phyloP scores from a whole-genome alignment of 2,329 filamentous ascomycete species.

The Dichotomopilus funicola region DNA sequence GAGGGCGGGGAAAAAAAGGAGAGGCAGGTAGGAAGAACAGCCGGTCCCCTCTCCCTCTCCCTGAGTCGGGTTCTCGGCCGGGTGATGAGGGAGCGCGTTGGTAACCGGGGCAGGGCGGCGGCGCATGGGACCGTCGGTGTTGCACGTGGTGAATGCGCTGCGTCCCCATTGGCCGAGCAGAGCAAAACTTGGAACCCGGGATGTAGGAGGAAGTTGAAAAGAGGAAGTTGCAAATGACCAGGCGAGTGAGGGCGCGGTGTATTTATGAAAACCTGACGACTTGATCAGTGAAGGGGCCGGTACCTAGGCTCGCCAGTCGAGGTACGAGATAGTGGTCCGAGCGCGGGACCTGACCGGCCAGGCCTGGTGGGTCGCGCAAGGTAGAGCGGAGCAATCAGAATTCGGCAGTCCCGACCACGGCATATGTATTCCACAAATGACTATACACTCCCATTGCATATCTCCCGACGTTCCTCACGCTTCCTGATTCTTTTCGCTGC shows the following conservation, averaged over 20 bases:
- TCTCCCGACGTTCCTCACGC: no score
- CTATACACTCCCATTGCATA: no score
- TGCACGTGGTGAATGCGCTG: not conserved
- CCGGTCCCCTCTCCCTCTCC: no score
- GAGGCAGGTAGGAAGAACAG: no score
- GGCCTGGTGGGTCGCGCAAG: not conserved
- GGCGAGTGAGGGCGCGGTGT: slow-evolving; percentile 1
- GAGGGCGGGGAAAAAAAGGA: no score
- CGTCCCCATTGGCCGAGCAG: not conserved
- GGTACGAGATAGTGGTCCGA: not conserved
- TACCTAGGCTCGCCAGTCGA: not conserved
- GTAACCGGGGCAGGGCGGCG: not conserved
- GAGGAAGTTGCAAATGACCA: slow-evolving; percentile 3
- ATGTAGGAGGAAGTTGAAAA: slow-evolving; percentile 1
- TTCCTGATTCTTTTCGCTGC: no score
- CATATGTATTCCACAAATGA: not conserved
- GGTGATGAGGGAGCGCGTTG: not conserved
- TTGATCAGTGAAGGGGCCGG: slow-evolving; percentile 1
- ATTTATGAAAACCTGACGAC: slow-evolving; percentile 2
- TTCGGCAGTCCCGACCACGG: not conserved
- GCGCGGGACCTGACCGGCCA: not conserved
- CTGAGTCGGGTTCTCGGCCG: no score
- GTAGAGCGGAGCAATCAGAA: not conserved
- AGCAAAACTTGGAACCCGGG: not conserved
- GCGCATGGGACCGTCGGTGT: not conserved